phyloP scores from a whole-genome alignment of 202 grass and related monocot species.

The Dendrocalamus latiflorus region DNA sequence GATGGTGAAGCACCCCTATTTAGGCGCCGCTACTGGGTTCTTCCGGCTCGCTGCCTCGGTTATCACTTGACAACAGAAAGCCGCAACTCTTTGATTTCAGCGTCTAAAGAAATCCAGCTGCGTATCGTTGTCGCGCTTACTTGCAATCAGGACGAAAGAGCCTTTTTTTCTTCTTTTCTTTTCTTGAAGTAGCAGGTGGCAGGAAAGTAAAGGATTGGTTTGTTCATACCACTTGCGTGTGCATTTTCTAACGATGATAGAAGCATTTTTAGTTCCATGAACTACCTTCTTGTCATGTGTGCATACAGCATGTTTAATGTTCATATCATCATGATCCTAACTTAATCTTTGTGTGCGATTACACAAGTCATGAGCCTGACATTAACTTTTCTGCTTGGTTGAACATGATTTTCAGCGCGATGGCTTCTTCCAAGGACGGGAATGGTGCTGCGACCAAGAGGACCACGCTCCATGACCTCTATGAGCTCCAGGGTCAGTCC shows the following conservation, averaged over 20 bases:
- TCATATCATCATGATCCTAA: not conserved
- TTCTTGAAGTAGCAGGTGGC: no score
- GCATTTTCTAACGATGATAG: not conserved
- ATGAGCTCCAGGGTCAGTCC: slow-evolving; percentile 85
- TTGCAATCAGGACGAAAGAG: not conserved
- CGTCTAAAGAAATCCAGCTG: not conserved
- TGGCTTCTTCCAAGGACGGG: slow-evolving; percentile 59
- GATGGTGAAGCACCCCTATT: not conserved
- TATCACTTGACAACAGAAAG: not conserved
- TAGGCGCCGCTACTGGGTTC: not conserved
- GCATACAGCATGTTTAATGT: not conserved
- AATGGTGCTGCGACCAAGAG: slow-evolving; percentile 67
- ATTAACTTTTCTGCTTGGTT: not conserved
- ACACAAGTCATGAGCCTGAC: not conserved
- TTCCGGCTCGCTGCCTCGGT: not conserved
- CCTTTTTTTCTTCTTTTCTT: not conserved
- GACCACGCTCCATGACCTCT: slow-evolving; percentile 78
- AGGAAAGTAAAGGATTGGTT: no score
- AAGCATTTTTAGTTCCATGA: not conserved
- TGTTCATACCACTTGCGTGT: not conserved
- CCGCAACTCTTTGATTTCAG: not conserved
- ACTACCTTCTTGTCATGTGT: not conserved
- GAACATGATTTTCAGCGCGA: slow-evolving; percentile 37
- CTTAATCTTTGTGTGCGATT: not conserved
- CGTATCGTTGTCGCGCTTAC: no score